These are phyloP conservation scores for Oxytropis ochrocephala DNA, from an alignment of 306 rosid species.

Conservation along the genomic window DNA sequence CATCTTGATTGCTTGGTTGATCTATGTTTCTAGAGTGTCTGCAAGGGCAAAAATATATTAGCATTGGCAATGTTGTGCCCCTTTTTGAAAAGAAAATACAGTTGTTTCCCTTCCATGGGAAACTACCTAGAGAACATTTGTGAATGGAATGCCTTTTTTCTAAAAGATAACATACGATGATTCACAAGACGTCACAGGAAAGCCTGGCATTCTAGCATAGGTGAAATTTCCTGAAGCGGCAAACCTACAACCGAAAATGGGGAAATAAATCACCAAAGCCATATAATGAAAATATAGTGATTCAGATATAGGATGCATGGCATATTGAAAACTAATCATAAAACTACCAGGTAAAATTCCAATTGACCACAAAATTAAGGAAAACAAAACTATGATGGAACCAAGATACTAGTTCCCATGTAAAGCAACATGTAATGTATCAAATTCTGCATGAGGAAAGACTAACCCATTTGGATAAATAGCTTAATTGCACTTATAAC, in stretches of 20 bases:
- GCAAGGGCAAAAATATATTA: slow-evolving; percentile 28
- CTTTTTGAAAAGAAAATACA: neutral
- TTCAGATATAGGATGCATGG: neutral
- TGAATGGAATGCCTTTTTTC: neutral
- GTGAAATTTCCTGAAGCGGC: slow-evolving; percentile 7
- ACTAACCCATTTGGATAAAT: too few relatives aligned
- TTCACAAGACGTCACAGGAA: slow-evolving; percentile 31
- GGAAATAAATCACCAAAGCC: slow-evolving; percentile 15
- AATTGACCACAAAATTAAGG: neutral
- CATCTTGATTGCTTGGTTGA: slow-evolving; percentile 33
- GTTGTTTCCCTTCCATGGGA: neutral
- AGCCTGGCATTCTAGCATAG: slow-evolving; percentile 36
- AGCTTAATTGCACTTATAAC: too few relatives aligned
- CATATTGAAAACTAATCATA: neutral
- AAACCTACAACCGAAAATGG: slow-evolving; percentile 25
- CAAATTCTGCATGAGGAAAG: neutral
- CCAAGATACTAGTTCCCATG: neutral
- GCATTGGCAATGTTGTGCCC: neutral
- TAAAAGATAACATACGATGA: slow-evolving; percentile 38
- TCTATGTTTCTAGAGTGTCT: neutral
- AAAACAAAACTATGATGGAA: neutral
- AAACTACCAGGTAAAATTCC: neutral
- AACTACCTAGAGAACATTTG: slow-evolving; percentile 3
- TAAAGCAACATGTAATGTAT: neutral
- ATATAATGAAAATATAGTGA: neutral